These are phyloP conservation scores for Kodamaea jinghongensis DNA, from an alignment of 805 yeast species.

Conservation along the genomic window DNA sequence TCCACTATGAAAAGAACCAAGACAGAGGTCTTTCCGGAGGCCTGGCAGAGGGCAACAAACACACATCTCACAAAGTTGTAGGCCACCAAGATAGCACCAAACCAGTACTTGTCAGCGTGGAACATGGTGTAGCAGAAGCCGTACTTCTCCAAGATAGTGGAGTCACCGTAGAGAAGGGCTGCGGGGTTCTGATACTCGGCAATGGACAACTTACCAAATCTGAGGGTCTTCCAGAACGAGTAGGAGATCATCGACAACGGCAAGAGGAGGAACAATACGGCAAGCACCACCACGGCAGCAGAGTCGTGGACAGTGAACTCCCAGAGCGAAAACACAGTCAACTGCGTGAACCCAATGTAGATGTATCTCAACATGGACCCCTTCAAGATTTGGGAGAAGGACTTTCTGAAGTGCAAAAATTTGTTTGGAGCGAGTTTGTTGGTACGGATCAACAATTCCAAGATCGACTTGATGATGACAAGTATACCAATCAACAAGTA, in stretches of 20 bases:
- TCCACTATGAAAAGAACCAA: conserved; percentile 75
- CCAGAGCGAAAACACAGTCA: conserved; percentile 78
- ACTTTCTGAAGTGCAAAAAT: conserved; percentile 48
- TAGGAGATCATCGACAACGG: conserved; percentile 59
- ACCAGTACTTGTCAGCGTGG: conserved; percentile 78
- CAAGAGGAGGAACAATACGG: conserved; percentile 65
- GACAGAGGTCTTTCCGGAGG: conserved; percentile 78
- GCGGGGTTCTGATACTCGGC: conserved; percentile 74
- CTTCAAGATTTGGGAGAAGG: conserved; percentile 62
- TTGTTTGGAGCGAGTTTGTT: conserved; percentile 51
- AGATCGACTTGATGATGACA: conserved; percentile 48
- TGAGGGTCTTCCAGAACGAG: conserved; percentile 62
- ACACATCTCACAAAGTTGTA: conserved; percentile 66
- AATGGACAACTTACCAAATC: conserved; percentile 63
- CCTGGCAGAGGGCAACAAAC: conserved; percentile 77
- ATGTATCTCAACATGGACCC: conserved; percentile 79
- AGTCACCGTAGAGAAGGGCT: conserved; percentile 79
- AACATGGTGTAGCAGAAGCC: conserved; percentile 92
- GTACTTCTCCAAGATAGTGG: conserved; percentile 66
- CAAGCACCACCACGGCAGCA: conserved; percentile 82
- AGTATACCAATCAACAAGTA: conserved; percentile 65
- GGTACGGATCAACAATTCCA: conserved; percentile 46
- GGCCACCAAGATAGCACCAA: conserved; percentile 61
- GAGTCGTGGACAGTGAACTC: conserved; percentile 82
- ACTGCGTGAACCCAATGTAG: conserved; percentile 81